phyloP scores from a whole-genome alignment of 2,329 filamentous ascomycete genomes.

The Hortaea werneckii region DNA sequence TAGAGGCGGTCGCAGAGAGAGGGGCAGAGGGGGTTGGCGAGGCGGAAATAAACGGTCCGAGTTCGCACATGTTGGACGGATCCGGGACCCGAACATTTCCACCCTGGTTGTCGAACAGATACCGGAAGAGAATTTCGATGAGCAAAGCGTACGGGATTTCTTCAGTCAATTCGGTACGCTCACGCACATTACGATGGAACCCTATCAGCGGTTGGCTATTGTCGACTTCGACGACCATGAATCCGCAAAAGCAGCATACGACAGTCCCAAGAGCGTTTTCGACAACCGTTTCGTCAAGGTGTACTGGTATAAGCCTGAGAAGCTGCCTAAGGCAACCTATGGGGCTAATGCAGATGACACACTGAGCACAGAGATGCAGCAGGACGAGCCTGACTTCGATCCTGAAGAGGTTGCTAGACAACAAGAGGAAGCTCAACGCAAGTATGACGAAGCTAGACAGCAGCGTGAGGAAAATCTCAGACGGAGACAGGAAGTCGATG shows the following conservation, averaged over 20 bases:
- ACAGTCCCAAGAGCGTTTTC: conserved; percentile 70
- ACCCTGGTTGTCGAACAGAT: conserved; percentile 70
- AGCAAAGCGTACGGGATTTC: conserved; percentile 55
- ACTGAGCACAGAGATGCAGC: conserved; percentile 1
- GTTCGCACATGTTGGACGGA: conserved; percentile 55
- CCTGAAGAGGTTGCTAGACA: conserved; percentile 57
- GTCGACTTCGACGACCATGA: conserved; percentile 59
- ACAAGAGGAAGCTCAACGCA: conserved; percentile 63
- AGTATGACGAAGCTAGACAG: conserved; percentile 54
- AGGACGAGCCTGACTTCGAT: conserved; percentile 49
- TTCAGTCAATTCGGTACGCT: conserved; percentile 65
- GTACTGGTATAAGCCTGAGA: conserved; percentile 56
- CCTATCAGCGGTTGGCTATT: conserved; percentile 56
- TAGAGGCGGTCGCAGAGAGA: conserved; percentile 26
- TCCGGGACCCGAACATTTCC: conserved; percentile 52
- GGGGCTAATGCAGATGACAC: conserved; percentile 4
- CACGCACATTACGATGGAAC: conserved; percentile 53
- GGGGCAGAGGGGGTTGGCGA: conserved; percentile 18
- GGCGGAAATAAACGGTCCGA: conserved; percentile 39
- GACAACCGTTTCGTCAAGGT: conserved; percentile 81
- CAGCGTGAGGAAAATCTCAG: conserved; percentile 54
- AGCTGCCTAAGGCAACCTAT: conserved; percentile 5
- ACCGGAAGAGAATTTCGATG: conserved; percentile 58
- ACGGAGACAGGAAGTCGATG: conserved; percentile 54
- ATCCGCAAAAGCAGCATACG: conserved; percentile 59